Percentiles rank a stretch among this genome's conserved stretches.
Conservation (phyloP, 2,329 filamentous ascomycete species). For the Microdochium nivale region DNA sequence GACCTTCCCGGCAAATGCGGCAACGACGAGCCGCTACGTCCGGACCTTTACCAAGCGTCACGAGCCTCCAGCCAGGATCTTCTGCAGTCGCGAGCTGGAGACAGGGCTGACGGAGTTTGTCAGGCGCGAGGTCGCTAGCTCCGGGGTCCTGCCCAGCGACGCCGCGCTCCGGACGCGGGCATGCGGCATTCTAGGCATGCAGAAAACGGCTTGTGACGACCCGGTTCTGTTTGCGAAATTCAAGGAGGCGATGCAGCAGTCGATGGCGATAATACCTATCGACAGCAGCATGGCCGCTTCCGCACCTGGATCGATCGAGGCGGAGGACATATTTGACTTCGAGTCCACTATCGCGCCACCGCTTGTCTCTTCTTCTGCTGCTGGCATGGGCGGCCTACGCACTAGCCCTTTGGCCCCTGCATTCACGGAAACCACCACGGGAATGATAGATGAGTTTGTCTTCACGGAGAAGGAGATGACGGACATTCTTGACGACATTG, state of each 20-base stretch:
- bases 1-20: slow-evolving; percentile 31
- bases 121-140: slow-evolving; percentile 25
- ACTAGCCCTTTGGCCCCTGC: not conserved
- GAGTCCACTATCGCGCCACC: not conserved
- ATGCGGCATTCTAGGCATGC: slow-evolving; percentile 35
- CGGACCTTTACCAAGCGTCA: slow-evolving; percentile 33
- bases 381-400: not conserved
- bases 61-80: slow-evolving; percentile 39
- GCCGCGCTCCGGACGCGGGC: slow-evolving; percentile 36
- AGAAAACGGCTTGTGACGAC: slow-evolving; percentile 46
- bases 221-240: slow-evolving; percentile 42
- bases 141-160: slow-evolving; percentile 37
- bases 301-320: not conserved
- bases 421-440: slow-evolving; percentile 10
- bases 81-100: slow-evolving; percentile 52
- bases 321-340: not conserved
- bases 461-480: slow-evolving; percentile 20
- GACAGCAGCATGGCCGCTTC: not conserved
- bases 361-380: not conserved
- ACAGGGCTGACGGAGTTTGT: slow-evolving; percentile 42
- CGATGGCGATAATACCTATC: not conserved
- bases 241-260: slow-evolving; percentile 31
- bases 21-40: slow-evolving; percentile 39
- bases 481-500: slow-evolving; percentile 17
- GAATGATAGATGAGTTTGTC: slow-evolving; percentile 9